Percentiles rank a stretch among this genome's conserved stretches.
These are phyloP conservation scores for Suhomyces vadensis DNA, from an alignment of 805 yeast species.

Conservation along the genomic window DNA sequence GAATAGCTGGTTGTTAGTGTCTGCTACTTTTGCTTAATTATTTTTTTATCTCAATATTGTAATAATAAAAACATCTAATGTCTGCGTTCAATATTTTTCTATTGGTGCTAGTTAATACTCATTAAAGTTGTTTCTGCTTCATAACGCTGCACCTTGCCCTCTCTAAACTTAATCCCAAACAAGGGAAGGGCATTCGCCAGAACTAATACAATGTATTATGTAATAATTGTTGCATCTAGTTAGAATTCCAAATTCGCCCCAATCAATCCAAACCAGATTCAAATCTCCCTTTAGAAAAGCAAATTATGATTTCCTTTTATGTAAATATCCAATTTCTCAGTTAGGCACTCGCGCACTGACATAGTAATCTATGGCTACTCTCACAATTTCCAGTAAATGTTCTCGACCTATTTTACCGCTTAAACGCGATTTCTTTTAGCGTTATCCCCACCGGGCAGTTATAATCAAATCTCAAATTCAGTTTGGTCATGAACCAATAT, in stretches of 20 bases:
- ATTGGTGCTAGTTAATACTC: too few relatives aligned
- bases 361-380: too few relatives aligned
- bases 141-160: neutral
- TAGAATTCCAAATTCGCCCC: neutral
- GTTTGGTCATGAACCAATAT: neutral
- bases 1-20: too few relatives aligned
- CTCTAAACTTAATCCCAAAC: neutral
- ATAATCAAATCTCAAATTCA: neutral
- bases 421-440: neutral
- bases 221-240: neutral
- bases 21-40: too few relatives aligned
- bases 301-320: neutral
- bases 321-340: too few relatives aligned
- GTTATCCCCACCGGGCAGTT: neutral
- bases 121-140: neutral
- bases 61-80: too few relatives aligned
- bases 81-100: too few relatives aligned
- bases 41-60: too few relatives aligned
- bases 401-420: neutral
- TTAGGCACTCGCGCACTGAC: too few relatives aligned
- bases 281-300: neutral
- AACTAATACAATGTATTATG: neutral
- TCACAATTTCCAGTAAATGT: too few relatives aligned
- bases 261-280: neutral
- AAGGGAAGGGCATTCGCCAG: conserved; percentile 4